Conservation (phyloP, 371 early-diverging fungal species). For the Entomophthora muscae region DNA sequence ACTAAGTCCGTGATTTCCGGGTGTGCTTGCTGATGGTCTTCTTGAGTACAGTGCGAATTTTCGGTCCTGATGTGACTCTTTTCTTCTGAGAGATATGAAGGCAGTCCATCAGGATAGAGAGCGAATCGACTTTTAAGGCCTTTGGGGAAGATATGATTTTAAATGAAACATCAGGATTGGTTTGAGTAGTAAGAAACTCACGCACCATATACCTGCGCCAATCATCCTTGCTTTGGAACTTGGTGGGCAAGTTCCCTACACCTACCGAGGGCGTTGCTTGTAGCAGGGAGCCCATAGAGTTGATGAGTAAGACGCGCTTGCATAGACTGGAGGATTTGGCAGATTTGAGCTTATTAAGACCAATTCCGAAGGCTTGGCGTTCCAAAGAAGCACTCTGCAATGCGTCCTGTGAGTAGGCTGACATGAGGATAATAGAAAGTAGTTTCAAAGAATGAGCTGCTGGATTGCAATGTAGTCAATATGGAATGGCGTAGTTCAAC, state of each 20-base stretch:
- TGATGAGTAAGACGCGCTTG: background rate
- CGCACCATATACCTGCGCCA: constrained; percentile 2
- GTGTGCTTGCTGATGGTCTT: background rate
- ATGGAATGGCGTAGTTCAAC: no score
- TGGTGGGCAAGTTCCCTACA: background rate
- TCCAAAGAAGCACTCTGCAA: no score
- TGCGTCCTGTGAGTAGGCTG: no score
- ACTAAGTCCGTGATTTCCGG: background rate
- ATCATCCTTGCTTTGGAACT: background rate
- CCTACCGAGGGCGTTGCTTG: background rate
- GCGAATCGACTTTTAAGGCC: background rate
- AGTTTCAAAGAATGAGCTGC: no score
- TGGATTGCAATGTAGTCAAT: no score
- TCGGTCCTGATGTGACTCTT: background rate
- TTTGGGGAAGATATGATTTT: background rate
- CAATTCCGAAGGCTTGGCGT: constrained; percentile 36
- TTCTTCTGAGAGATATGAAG: background rate
- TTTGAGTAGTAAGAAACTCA: background rate
- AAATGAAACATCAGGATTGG: background rate
- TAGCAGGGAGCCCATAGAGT: background rate
- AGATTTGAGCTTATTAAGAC: constrained; percentile 7
- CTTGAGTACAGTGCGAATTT: background rate
- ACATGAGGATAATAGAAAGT: no score
- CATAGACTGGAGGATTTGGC: background rate
- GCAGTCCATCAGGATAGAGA: background rate